A percentile compares a stretch with the other conserved stretches of the same genome.
phyloP scores from a whole-genome alignment of 1,284 basidiomycete genomes.

The Trichosporon coremiiforme region DNA sequence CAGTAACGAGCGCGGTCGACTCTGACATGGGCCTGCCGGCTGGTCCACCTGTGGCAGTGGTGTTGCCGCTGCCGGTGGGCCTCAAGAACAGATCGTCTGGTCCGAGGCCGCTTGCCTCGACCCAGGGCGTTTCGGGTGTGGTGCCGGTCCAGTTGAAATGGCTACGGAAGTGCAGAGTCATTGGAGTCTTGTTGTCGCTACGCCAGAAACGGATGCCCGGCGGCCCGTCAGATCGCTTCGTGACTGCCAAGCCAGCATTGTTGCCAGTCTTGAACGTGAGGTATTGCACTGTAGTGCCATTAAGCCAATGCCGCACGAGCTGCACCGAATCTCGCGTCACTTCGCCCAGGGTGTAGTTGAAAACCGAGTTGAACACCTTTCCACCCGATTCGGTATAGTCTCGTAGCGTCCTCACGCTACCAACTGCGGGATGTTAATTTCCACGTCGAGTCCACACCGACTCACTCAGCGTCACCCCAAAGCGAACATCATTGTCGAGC shows the following conservation, averaged over 20 bases:
- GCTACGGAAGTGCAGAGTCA: conserved; percentile 52
- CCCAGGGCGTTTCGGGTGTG: conserved; percentile 35
- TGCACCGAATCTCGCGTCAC: conserved; percentile 50
- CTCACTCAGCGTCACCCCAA: conserved; percentile 56
- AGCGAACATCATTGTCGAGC: conserved; percentile 52
- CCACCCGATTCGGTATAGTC: conserved; percentile 53
- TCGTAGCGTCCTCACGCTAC: conserved; percentile 58
- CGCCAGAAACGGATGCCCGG: conserved; percentile 42
- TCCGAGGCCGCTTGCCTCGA: conserved; percentile 47
- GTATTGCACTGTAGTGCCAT: conserved; percentile 54
- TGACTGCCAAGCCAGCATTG: conserved; percentile 40
- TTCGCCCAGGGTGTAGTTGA: conserved; percentile 58
- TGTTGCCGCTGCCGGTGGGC: background rate
- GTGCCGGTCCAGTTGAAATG: conserved; percentile 57
- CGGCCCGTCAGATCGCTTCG: background rate
- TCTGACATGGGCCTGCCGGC: background rate
- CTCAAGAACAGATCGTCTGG: conserved; percentile 51
- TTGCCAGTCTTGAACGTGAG: conserved; percentile 45
- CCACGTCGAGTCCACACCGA: background rate
- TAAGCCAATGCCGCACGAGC: conserved; percentile 58
- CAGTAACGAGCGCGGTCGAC: conserved; percentile 1
- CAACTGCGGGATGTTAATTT: conserved; percentile 41
- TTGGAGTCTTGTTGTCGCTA: conserved; percentile 36
- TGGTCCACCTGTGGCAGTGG: background rate
- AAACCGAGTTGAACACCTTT: conserved; percentile 52